Percentiles rank a stretch among this genome's conserved stretches.
phyloP scores from a whole-genome alignment of 148 eudicot genomes.

The Heliosperma pusillum region DNA sequence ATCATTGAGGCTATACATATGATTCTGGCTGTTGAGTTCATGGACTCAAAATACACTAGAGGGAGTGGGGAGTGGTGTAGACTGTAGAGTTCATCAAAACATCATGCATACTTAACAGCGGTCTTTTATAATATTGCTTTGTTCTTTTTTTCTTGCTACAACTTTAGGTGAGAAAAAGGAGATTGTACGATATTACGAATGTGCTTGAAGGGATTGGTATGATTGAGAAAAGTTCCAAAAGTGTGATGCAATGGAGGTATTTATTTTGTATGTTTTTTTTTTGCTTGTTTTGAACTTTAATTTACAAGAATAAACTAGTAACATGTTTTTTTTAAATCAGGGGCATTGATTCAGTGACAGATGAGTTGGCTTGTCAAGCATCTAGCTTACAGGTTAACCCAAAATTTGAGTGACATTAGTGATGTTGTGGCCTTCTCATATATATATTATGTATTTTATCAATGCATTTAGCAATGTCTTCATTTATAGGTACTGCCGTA shows the following conservation, averaged over 20 bases:
- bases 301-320: not conserved
- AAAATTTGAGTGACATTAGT: not conserved
- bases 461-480: not conserved
- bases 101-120: not conserved
- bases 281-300: not conserved
- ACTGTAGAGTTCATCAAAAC: not conserved
- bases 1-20: not conserved
- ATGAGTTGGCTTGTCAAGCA: constrained; percentile 12
- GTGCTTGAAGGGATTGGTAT: constrained; percentile 27
- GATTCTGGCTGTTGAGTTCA: not conserved
- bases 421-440: not conserved
- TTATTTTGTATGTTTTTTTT: not conserved
- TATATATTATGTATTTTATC: not conserved
- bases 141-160: not conserved
- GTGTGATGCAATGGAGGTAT: constrained; percentile 22
- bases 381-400: constrained; percentile 13
- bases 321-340: constrained; percentile 13
- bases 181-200: constrained; percentile 25
- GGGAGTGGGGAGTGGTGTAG: not conserved
- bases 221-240: constrained; percentile 22
- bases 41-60: not conserved
- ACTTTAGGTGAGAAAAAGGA: constrained; percentile 21
- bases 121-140: not conserved
- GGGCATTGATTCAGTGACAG: constrained; percentile 15
- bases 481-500: not conserved